Evolutionary conservation across 768 basidiomycete species (phyloP).

Genomic region (Lepiota venenata): DNA sequence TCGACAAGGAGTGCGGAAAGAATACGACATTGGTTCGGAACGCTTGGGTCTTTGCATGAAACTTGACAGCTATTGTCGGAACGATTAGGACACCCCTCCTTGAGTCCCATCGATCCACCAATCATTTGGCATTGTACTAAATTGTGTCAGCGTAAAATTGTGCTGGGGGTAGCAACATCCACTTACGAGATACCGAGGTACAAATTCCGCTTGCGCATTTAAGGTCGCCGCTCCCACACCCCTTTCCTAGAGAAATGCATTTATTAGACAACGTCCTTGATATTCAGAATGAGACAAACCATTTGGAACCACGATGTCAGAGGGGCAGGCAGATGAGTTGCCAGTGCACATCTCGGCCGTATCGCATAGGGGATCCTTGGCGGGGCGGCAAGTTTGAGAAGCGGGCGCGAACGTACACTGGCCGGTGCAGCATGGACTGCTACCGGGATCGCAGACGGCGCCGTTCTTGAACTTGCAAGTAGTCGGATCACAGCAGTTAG

Average conservation of each 20-base stretch:
- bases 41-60: conserved; percentile 71
- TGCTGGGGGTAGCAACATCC: conserved; percentile 8
- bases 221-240: conserved; percentile 63
- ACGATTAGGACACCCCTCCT: conserved; percentile 59
- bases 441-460: conserved; percentile 77
- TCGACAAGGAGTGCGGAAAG: conserved; percentile 71
- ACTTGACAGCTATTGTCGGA: conserved; percentile 72
- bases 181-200: conserved; percentile 67
- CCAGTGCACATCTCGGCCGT: conserved; percentile 73
- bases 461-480: conserved; percentile 73
- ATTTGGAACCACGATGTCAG: conserved; percentile 58
- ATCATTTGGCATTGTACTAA: conserved; percentile 73
- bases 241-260: conserved; percentile 39
- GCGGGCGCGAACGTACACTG: conserved; percentile 67
- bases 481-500: conserved; percentile 68
- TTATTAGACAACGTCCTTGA: conserved; percentile 4
- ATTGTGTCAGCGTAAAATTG: conserved; percentile 14
- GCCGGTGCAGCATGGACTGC: conserved; percentile 70
- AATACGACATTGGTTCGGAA: conserved; percentile 58
- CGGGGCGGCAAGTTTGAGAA: conserved; percentile 67
- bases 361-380: conserved; percentile 68
- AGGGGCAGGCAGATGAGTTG: conserved; percentile 66
- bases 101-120: conserved; percentile 69
- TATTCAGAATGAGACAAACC: conserved; percentile 36
- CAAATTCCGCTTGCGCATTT: conserved; percentile 78